Conservation (phyloP, 257 asterid species). For the Nicotiana attenuata region DNA sequence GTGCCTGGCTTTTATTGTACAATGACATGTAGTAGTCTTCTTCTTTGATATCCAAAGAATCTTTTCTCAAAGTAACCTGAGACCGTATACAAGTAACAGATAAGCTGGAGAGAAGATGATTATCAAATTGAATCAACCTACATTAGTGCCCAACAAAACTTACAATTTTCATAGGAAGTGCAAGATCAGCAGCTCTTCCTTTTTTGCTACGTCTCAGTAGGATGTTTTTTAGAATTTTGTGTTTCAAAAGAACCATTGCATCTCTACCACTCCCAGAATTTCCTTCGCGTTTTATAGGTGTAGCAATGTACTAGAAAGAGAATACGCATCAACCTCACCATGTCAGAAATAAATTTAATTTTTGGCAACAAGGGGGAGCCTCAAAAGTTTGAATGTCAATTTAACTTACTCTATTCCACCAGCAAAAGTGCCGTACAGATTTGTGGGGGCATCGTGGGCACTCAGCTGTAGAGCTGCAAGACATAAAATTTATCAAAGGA, state of each 20-base stretch:
- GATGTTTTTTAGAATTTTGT: slow-evolving; percentile 65
- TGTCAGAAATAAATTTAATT: slow-evolving; percentile 9
- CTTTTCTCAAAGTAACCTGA: slow-evolving; percentile 76
- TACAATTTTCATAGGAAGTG: slow-evolving; percentile 87
- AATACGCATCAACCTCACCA: slow-evolving; percentile 6
- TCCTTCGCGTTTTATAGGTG: slow-evolving; percentile 67
- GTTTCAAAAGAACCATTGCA: slow-evolving; percentile 81
- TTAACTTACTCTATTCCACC: slow-evolving; percentile 88
- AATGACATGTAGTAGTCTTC: slow-evolving; percentile 81
- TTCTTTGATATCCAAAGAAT: slow-evolving; percentile 71
- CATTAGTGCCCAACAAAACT: slow-evolving; percentile 18
- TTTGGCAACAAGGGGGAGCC: neutral
- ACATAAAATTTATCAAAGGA: neutral
- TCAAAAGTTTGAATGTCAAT: neutral
- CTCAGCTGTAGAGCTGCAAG: slow-evolving; percentile 54
- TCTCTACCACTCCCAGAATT: slow-evolving; percentile 39
- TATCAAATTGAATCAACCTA: neutral
- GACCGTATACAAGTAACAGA: slow-evolving; percentile 4
- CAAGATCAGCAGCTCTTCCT: slow-evolving; percentile 98
- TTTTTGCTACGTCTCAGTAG: slow-evolving; percentile 84
- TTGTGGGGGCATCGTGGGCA: slow-evolving; percentile 73
- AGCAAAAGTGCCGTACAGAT: slow-evolving; percentile 84
- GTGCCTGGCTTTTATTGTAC: slow-evolving; percentile 80
- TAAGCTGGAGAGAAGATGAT: slow-evolving; percentile 5
- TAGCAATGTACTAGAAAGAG: slow-evolving; percentile 52